These are phyloP conservation scores for Verticillium dahliae DNA, from an alignment of 2,329 filamentous ascomycete genomes.

Conservation along the genomic window DNA sequence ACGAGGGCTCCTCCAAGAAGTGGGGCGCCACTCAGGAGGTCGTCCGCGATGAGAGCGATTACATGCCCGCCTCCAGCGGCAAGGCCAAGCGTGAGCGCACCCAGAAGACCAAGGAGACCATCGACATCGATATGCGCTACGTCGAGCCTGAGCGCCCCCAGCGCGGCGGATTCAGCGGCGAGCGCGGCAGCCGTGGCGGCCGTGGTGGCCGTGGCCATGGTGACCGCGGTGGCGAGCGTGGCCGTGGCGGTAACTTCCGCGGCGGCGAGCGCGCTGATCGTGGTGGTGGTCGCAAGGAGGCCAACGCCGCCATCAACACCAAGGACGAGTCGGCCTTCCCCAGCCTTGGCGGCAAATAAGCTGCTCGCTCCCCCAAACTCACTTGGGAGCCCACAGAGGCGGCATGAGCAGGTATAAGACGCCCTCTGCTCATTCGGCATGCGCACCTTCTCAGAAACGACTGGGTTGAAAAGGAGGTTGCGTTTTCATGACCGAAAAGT, in stretches of 20 bases:
- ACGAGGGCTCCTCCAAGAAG: constrained; percentile 93
- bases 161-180: constrained; percentile 46
- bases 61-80: constrained; percentile 65
- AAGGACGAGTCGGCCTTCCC: constrained; percentile 54
- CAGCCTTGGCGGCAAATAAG: constrained; percentile 50
- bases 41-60: constrained; percentile 63
- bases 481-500: constrained; percentile 1
- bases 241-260: constrained; percentile 27
- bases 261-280: constrained; percentile 37
- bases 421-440: background rate
- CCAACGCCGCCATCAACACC: constrained; percentile 45
- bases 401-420: constrained; percentile 6
- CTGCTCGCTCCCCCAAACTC: constrained; percentile 5
- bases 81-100: constrained; percentile 83
- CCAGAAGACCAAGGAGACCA: constrained; percentile 82
- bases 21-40: constrained; percentile 78
- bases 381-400: constrained; percentile 6
- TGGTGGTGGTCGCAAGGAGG: constrained; percentile 38
- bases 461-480: constrained; percentile 1
- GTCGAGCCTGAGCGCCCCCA: constrained; percentile 60
- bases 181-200: constrained; percentile 45
- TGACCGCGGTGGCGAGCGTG: constrained; percentile 36
- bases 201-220: constrained; percentile 39
- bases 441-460: background rate
- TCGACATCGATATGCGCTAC: constrained; percentile 84